These are phyloP conservation scores for Venturia aucupariae DNA, from an alignment of 2,329 filamentous ascomycete species.

Conservation along the genomic window DNA sequence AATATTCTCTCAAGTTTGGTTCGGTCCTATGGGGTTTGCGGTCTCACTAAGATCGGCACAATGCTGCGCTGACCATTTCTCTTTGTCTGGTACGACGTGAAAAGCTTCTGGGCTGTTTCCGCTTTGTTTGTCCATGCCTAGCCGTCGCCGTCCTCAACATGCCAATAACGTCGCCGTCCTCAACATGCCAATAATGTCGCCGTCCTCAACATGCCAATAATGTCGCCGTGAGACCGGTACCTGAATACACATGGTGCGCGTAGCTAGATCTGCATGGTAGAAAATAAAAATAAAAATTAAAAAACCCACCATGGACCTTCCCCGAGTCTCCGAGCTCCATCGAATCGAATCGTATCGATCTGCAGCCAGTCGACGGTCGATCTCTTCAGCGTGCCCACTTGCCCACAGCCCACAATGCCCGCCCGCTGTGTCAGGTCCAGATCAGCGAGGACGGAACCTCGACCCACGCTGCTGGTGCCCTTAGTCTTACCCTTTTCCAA, in stretches of 20 bases:
- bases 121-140: no score
- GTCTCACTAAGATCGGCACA: neutral
- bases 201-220: no score
- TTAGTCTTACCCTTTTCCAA: neutral
- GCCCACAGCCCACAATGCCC: no score
- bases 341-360: neutral
- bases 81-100: neutral
- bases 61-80: neutral
- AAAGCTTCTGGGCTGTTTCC: neutral
- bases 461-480: neutral
- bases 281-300: no score
- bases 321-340: neutral
- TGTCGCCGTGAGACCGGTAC: no score
- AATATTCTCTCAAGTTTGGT: neutral
- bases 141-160: no score
- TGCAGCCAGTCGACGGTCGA: neutral
- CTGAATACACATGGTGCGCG: neutral
- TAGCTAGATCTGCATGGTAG: no score
- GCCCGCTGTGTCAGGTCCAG: neutral
- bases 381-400: slow-evolving; percentile 1
- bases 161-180: no score
- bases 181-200: no score
- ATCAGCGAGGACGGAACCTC: neutral
- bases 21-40: neutral
- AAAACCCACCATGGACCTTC: no score